Base-by-base conservation (phyloP, 2,329 filamentous ascomycete genomes). In the Fusarium devonianum region DNA sequence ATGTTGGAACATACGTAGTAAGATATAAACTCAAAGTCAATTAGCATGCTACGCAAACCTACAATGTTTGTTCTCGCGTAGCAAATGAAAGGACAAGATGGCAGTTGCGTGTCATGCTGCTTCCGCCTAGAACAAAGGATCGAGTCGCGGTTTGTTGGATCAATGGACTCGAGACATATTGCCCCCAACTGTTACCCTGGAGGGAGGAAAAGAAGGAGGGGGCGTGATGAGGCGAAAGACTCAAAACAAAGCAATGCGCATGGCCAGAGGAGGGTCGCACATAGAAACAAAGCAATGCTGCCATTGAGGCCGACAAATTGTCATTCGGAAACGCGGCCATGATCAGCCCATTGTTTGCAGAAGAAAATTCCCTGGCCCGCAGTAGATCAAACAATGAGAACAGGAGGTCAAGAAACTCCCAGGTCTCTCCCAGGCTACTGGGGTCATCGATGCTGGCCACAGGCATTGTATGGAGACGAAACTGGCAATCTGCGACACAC, bases 401-500 rank as follows among this genome's bases (percentile, higher is more conserved):
- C 28, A 33, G 13, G 37, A 39, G 30, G 16, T 35, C 12, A n/a
- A 26, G 29, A 30, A 37, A 25, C 12, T 21, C 10, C 14, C 22
- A 23, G 19, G 25, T 16, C 32, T 17, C 4, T 49, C 9, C 48
- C 39, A 49, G 26, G 42, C 30, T 42, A 7, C 43, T 51, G 44
- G 58, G 42, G 41, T 63, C 38, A 34, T n/a, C 33, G 28, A 21
- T 19, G 25, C n/a, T 23, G 29, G 21, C 26, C 21, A 23, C 19
- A 45, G 41, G 35, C 13, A 33, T n/a, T n/a, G 28, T 22, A 32
- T 49, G 33, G 17, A 45, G 42, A 45, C 53, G 33, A 58, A 44
- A 32, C 39, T 61, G 52, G 53, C 51, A 52, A 28, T 57, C 50
- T 62, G 62, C 43, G 49, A 65, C 62, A 53, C 58, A 43, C 52